Evolutionary conservation across 2,329 filamentous ascomycete species (phyloP).

Genomic region (Xenoacremonium recifei): DNA sequence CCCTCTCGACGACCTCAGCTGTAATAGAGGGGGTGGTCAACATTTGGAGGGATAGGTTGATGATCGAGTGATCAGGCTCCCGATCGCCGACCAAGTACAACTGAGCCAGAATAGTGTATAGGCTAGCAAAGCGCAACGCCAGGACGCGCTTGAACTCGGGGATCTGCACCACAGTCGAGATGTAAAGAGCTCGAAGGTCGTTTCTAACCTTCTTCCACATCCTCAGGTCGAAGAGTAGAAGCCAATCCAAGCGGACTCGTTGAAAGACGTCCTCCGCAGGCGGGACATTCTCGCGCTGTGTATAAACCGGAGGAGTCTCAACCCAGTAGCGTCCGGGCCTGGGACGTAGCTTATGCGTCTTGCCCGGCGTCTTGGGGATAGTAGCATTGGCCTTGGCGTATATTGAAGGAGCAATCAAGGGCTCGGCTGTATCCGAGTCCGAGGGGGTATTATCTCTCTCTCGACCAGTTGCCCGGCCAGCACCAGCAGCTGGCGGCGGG

Average conservation of each 20-base stretch:
- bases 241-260: slow-evolving; percentile 86
- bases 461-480: slow-evolving; percentile 41
- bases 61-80: slow-evolving; percentile 97
- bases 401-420: slow-evolving; percentile 59
- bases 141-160: slow-evolving; percentile 95
- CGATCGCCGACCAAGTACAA: slow-evolving; percentile 93
- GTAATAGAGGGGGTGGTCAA: slow-evolving; percentile 96
- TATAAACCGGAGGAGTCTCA: slow-evolving; percentile 71
- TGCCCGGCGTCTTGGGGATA: slow-evolving; percentile 80
- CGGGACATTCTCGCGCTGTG: slow-evolving; percentile 59
- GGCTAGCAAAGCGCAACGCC: slow-evolving; percentile 86
- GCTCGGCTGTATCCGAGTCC: slow-evolving; percentile 68
- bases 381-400: slow-evolving; percentile 65
- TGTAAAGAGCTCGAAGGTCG: slow-evolving; percentile 88
- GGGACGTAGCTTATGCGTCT: slow-evolving; percentile 46
- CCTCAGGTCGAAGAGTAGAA: slow-evolving; percentile 89
- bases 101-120: slow-evolving; percentile 92
- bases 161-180: slow-evolving; percentile 92
- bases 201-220: slow-evolving; percentile 97
- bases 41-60: slow-evolving; percentile 96
- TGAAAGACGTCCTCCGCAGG: slow-evolving; percentile 85
- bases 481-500: slow-evolving; percentile 58
- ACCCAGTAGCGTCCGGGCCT: slow-evolving; percentile 81
- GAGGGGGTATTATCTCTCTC: slow-evolving; percentile 66
- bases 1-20: slow-evolving; percentile 88